A percentile compares a stretch with the other conserved stretches of the same genome.
Evolutionary conservation across 768 basidiomycete species (phyloP).

Genomic region (Pholiota microspora): DNA sequence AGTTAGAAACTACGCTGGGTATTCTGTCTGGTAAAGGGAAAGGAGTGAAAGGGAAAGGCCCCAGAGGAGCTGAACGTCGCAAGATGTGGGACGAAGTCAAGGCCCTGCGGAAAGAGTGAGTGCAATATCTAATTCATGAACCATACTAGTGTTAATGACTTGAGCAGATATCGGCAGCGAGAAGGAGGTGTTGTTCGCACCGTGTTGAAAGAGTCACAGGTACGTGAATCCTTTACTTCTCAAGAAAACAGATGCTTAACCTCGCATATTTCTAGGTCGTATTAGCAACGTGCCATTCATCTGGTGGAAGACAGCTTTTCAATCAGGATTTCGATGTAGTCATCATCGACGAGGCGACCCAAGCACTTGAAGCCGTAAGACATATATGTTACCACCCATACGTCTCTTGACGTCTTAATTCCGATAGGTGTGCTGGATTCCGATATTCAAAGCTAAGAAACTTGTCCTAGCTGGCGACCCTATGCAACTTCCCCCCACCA

Average conservation of each 20-base stretch:
- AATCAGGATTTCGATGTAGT: slow-evolving; percentile 86
- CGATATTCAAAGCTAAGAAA: slow-evolving; percentile 89
- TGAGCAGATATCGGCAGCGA: slow-evolving; percentile 86
- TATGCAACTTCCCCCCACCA: slow-evolving; percentile 92
- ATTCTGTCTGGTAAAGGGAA: slow-evolving; percentile 72
- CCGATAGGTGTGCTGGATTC: slow-evolving; percentile 86
- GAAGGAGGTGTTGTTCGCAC: slow-evolving; percentile 82
- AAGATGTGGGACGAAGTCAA: slow-evolving; percentile 88
- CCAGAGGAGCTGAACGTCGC: slow-evolving; percentile 69
- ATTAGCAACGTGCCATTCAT: slow-evolving; percentile 91
- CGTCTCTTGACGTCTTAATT: not conserved
- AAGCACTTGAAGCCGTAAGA: slow-evolving; percentile 90
- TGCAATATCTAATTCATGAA: slow-evolving; percentile 5
- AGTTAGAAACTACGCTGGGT: slow-evolving; percentile 69
- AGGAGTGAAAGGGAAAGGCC: slow-evolving; percentile 68
- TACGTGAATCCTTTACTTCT: slow-evolving; percentile 25
- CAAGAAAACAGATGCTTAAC: too few species aligned
- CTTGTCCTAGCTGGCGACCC: slow-evolving; percentile 92
- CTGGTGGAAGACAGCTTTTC: slow-evolving; percentile 80
- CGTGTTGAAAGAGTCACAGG: slow-evolving; percentile 80
- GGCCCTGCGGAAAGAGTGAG: slow-evolving; percentile 87
- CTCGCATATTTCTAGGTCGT: too few species aligned
- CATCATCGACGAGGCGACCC: slow-evolving; percentile 97
- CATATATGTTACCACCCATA: not conserved
- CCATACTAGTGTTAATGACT: too few species aligned